Evolutionary conservation across 345 rosid species (phyloP), one percentile per base, ranked within the genome.

Genomic region (Eucalyptus erythrocorys): DNA sequence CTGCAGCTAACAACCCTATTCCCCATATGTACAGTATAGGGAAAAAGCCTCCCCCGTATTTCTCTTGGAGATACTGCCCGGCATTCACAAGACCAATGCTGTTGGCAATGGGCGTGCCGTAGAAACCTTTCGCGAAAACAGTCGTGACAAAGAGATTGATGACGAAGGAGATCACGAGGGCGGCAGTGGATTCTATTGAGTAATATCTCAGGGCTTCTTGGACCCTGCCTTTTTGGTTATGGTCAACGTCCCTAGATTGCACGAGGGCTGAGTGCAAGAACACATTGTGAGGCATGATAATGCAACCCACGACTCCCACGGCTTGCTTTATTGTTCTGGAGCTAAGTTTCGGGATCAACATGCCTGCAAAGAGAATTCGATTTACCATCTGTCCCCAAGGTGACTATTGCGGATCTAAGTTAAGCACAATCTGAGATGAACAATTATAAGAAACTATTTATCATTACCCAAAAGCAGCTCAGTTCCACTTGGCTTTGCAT

Each of bases 241-340:
- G 92, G 61, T 97, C 96, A 13, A 97, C 57, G 21, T 97, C 98
- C 90, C 99, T 92, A 15, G 99, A 97, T 90, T 96, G 99, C 53
- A 97, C 99, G 40, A 97, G 98, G 89, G 99, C 98, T 42, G 99
- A 96, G 91, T 96, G 99, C 91, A 97, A 94, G 91, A 96, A 97
- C 57, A 96, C 97, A 51, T 96, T 97, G 91, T 97, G 99, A 40
- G 99, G 99, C 99, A 96, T 97, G 71, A 97, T 97, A 57, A 97
- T 92, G 88, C 99, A 96, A 88, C 99, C 99, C 88, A 96, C 99
- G 48, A 96, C 96, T 89, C 99, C 99, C 53, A 96, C 99, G 32
- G 98, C 99, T 89, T 97, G 97, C 85, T 94, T 92, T 90, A 97
- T 96, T 9, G 99, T 97, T 94, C 90, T 95, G 8, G 99, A 96